Evolutionary conservation across 1,139 yeast genomes (phyloP), one percentile per base, ranked within the genome.

Genomic region (Geotrichum klebahnii): DNA sequence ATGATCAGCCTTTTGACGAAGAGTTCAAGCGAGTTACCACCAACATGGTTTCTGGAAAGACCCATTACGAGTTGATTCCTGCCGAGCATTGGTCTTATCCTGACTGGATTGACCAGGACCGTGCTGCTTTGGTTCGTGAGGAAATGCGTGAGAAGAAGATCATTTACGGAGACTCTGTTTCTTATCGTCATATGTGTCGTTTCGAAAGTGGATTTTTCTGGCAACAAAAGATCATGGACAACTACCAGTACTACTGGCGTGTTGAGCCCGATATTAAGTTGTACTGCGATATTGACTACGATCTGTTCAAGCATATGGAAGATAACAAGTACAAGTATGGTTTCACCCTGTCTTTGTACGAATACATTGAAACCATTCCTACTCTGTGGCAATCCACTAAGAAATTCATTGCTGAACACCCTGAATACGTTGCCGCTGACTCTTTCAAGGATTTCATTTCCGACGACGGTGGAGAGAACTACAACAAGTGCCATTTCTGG

Each of bases 181-280:
- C 82, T 39, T 84, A 85, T 64, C 75, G 92, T 28, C 90, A 83
- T 70, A 89, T 90, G 97, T 90, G 97, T 70, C 81, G 97, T 68
- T 90, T 75, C 64, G 95, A 89, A 69, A 82, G 94, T 37, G 97
- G 97, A 0, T 88, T 89, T 69, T 89, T 90, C 74, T 89, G 81
- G 77, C 78, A 88, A 69, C 94, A 86, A 62, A 81, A 80, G 50
- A 67, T 83, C 39, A 68, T 88, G 73, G 76, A 76, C 55, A 82
- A 83, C 46, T 88, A 81, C 70, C 89, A 85, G 62, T 88, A 81
- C 73, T 89, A 89, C 74, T 90, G 97, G 97, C 82, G 97, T 72
- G 96, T 90, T 55, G 97, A 90, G 71, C 96, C 97, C 33, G 94
- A 84, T 65, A 79, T 88, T 69, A 78, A 81, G 66, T 75, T 88